These are phyloP conservation scores for Fusarium phyllophilum DNA, from an alignment of 2,329 filamentous ascomycete genomes.

Conservation along the genomic window DNA sequence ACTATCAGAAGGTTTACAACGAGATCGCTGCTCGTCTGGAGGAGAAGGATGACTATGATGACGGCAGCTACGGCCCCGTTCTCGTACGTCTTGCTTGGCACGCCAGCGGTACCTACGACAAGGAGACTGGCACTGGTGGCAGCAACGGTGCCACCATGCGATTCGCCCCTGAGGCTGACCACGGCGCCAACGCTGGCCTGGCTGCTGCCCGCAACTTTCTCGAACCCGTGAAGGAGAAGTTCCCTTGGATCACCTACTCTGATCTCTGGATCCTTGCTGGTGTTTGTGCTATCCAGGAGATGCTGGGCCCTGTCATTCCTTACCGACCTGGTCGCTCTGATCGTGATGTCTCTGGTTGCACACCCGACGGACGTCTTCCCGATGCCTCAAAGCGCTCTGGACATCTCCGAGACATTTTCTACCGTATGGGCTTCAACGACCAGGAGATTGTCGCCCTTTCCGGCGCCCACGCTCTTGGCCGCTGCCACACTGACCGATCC, in stretches of 20 bases:
- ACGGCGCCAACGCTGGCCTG: slow-evolving; percentile 94
- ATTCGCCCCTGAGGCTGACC: slow-evolving; percentile 86
- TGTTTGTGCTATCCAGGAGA: slow-evolving; percentile 90
- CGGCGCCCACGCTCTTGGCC: slow-evolving; percentile 87
- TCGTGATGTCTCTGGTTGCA: slow-evolving; percentile 83
- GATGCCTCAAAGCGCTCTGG: slow-evolving; percentile 81
- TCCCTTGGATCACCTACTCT: slow-evolving; percentile 96
- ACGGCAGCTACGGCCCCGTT: slow-evolving; percentile 94
- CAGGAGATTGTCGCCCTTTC: slow-evolving; percentile 92
- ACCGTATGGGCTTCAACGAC: slow-evolving; percentile 98
- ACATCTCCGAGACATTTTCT: slow-evolving; percentile 92
- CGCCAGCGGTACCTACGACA: slow-evolving; percentile 90
- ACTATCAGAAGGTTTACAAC: slow-evolving; percentile 97
- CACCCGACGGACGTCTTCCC: slow-evolving; percentile 87
- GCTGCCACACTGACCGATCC: slow-evolving; percentile 88
- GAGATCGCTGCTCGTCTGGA: slow-evolving; percentile 81
- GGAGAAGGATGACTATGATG: slow-evolving; percentile 94
- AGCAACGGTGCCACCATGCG: slow-evolving; percentile 98
- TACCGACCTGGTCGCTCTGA: slow-evolving; percentile 89
- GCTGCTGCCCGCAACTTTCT: slow-evolving; percentile 90
- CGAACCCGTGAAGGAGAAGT: slow-evolving; percentile 86
- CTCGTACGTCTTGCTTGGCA: slow-evolving; percentile 94
- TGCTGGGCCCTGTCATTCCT: slow-evolving; percentile 87
- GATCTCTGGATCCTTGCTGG: slow-evolving; percentile 96
- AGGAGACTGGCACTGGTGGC: slow-evolving; percentile 86